Conservation (phyloP, 2,329 filamentous ascomycete species). For the Chalaropsis thielavioides region DNA sequence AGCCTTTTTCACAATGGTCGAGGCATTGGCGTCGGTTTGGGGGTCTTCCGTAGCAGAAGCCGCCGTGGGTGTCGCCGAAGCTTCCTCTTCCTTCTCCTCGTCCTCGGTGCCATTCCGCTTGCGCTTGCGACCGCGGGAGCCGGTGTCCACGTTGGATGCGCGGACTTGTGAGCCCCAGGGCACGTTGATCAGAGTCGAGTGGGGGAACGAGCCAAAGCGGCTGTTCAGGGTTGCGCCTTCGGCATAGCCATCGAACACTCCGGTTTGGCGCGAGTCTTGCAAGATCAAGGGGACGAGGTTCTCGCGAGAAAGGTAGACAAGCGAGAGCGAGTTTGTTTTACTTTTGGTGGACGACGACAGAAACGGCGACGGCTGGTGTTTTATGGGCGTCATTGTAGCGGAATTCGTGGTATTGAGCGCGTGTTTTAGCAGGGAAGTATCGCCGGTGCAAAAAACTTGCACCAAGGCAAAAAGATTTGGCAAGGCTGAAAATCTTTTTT, state of each 20-base stretch:
- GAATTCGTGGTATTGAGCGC: background rate
- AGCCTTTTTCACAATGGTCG: constrained; percentile 31
- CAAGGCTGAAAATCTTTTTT: constrained; percentile 15
- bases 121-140: constrained; percentile 63
- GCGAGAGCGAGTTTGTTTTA: constrained; percentile 52
- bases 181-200: constrained; percentile 59
- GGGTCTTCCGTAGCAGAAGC: constrained; percentile 25
- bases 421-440: background rate
- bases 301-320: constrained; percentile 81
- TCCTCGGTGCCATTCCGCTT: constrained; percentile 22
- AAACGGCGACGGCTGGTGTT: constrained; percentile 51
- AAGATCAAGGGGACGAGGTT: constrained; percentile 42
- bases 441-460: background rate
- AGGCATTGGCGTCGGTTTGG: constrained; percentile 21
- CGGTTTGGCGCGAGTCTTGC: constrained; percentile 29
- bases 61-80: constrained; percentile 15
- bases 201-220: constrained; percentile 80
- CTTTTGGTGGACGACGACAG: constrained; percentile 54
- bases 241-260: constrained; percentile 40
- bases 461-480: constrained; percentile 10
- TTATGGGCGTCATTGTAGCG: constrained; percentile 9
- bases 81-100: constrained; percentile 22
- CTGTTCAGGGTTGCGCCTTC: constrained; percentile 75
- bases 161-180: constrained; percentile 88
- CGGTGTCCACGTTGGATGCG: constrained; percentile 80